Evolutionary conservation across 208 protist species (phyloP).

Genomic region (Angomonas ambiguus): DNA sequence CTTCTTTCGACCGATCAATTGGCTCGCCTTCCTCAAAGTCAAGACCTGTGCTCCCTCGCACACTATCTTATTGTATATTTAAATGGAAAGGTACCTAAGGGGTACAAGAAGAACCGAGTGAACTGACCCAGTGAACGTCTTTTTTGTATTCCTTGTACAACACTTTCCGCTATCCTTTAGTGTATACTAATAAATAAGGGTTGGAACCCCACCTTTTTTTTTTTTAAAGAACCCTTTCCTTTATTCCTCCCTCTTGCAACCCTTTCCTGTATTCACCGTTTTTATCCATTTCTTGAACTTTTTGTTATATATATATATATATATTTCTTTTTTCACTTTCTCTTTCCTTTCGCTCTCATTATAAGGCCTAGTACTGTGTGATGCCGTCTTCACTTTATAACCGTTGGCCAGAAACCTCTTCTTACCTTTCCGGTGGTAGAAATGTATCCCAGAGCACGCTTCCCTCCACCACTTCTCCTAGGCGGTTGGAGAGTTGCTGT

Average conservation of each 20-base stretch:
- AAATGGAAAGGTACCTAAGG: slow-evolving; percentile 41
- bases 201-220: not conserved
- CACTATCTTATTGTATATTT: slow-evolving; percentile 40
- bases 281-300: not conserved
- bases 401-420: no score
- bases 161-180: not conserved
- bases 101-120: slow-evolving; percentile 60
- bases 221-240: not conserved
- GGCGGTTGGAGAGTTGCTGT: not conserved
- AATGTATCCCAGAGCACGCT: not conserved
- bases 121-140: slow-evolving; percentile 38
- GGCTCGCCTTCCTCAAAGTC: slow-evolving; percentile 7
- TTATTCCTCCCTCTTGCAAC: not conserved
- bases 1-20: slow-evolving; percentile 9
- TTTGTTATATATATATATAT: not conserved
- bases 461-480: not conserved
- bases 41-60: slow-evolving; percentile 43
- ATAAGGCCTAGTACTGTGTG: no score
- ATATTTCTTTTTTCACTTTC: not conserved
- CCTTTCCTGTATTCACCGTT: not conserved
- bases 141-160: not conserved
- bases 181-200: not conserved
- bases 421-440: no score
- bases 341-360: no score
- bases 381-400: no score